These are phyloP conservation scores for Coemansia sp. DNA, from an alignment of 192 early-diverging fungal species.

Conservation along the genomic window DNA sequence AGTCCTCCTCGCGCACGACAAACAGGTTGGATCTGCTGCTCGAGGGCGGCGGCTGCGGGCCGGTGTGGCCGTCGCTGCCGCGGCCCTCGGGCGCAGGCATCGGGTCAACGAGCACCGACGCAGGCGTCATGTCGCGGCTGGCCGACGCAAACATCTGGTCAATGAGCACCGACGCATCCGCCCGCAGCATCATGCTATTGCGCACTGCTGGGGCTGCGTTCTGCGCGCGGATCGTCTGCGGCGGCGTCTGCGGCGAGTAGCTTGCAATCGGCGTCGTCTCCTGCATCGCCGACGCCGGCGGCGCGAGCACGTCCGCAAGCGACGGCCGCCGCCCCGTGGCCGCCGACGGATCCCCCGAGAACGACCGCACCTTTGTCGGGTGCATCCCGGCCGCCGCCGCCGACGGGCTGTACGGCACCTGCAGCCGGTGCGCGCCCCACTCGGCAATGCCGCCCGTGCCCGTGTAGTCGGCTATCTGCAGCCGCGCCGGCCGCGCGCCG, in stretches of 20 bases:
- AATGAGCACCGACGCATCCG: slow-evolving; percentile 43
- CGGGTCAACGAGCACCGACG: no score
- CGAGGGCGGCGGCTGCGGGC: no score
- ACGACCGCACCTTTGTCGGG: slow-evolving; percentile 30
- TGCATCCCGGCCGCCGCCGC: slow-evolving; percentile 7
- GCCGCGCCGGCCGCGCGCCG: slow-evolving; percentile 10
- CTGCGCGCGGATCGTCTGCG: slow-evolving; percentile 18
- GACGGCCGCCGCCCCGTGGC: slow-evolving; percentile 39
- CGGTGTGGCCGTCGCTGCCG: no score
- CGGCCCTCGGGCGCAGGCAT: no score
- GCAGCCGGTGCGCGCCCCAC: slow-evolving; percentile 50
- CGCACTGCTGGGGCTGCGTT: slow-evolving; percentile 15
- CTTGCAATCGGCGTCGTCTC: slow-evolving; percentile 23
- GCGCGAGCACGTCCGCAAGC: slow-evolving; percentile 45
- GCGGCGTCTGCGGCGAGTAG: slow-evolving; percentile 30
- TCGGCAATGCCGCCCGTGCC: slow-evolving; percentile 54
- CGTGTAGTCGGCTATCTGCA: slow-evolving; percentile 36
- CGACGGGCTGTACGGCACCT: slow-evolving; percentile 39
- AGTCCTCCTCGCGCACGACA: slow-evolving; percentile 47
- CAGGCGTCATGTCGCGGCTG: no score
- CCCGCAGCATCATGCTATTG: slow-evolving; percentile 44
- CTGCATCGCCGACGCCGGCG: slow-evolving; percentile 34
- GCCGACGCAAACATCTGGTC: slow-evolving; percentile 56
- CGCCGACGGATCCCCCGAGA: slow-evolving; percentile 38
- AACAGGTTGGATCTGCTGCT: slow-evolving; percentile 17